A percentile compares a stretch with the other conserved stretches of the same genome.
phyloP scores from a whole-genome alignment of 2,329 filamentous ascomycete genomes.

The Pyricularia sp. region DNA sequence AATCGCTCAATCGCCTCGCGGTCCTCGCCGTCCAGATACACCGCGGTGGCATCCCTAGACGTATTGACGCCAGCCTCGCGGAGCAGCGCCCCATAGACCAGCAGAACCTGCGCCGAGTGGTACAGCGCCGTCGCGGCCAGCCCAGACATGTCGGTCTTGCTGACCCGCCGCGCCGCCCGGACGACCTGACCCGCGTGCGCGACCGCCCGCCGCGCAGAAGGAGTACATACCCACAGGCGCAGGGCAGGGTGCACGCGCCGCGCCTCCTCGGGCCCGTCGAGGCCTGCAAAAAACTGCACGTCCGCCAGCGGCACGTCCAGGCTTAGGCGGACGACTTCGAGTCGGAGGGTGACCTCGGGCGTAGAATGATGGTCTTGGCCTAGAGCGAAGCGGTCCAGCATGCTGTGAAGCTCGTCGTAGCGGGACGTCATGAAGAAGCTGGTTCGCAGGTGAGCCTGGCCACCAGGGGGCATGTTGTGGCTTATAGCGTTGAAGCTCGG shows the following conservation, averaged over 20 bases:
- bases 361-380: not conserved
- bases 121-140: not conserved
- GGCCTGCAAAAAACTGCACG: slow-evolving; percentile 31
- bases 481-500: slow-evolving; percentile 1
- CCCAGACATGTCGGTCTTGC: not conserved
- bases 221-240: slow-evolving; percentile 21
- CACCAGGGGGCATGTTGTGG: not conserved
- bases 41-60: not conserved
- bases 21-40: not conserved
- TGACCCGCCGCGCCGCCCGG: not conserved
- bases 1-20: not conserved
- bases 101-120: not conserved
- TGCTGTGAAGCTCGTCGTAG: slow-evolving; percentile 18
- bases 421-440: slow-evolving; percentile 16
- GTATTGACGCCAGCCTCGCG: not conserved
- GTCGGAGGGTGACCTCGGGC: slow-evolving; percentile 19
- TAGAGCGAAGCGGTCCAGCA: slow-evolving; percentile 13
- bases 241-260: slow-evolving; percentile 22
- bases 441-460: slow-evolving; percentile 16
- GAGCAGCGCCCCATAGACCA: not conserved
- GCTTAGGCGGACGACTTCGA: slow-evolving; percentile 24
- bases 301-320: slow-evolving; percentile 31
- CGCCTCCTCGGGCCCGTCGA: slow-evolving; percentile 28
- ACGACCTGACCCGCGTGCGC: not conserved
- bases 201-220: not conserved